phyloP scores from a whole-genome alignment of 345 rosid species.

The Gossypium raimondii region DNA sequence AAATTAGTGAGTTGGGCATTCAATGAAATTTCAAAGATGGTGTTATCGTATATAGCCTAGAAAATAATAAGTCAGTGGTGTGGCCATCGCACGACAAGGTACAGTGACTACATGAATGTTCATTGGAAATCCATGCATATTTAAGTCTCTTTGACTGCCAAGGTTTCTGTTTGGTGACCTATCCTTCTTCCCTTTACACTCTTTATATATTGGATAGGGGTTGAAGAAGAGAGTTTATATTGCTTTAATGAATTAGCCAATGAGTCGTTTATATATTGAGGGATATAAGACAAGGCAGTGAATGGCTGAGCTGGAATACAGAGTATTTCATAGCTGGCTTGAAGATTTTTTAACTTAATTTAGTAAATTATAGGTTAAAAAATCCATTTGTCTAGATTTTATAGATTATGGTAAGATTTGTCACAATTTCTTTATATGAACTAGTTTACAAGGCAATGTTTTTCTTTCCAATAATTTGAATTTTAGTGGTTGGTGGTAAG shows the following conservation, averaged over 20 bases:
- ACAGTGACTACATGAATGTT: background rate
- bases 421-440: background rate
- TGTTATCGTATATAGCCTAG: too few relatives aligned
- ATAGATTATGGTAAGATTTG: background rate
- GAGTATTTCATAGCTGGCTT: background rate
- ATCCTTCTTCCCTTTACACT: background rate
- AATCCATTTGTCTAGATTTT: constrained; percentile 15
- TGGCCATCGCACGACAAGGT: too few relatives aligned
- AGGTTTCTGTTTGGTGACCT: background rate
- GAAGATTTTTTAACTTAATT: background rate
- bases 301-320: background rate
- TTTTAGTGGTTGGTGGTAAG: background rate
- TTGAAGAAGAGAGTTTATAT: background rate
- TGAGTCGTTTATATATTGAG: background rate
- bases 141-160: constrained; percentile 47
- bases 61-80: too few relatives aligned
- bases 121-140: constrained; percentile 35
- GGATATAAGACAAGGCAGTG: background rate
- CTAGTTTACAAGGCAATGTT: background rate
- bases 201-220: background rate
- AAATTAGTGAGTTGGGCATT: too few relatives aligned
- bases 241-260: background rate
- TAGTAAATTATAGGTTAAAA: background rate
- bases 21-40: too few relatives aligned
- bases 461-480: too few relatives aligned